Percentiles rank a stretch among this genome's conserved stretches.
Conservation (phyloP, 768 basidiomycete genomes). For the Amanita subjunquillea region DNA sequence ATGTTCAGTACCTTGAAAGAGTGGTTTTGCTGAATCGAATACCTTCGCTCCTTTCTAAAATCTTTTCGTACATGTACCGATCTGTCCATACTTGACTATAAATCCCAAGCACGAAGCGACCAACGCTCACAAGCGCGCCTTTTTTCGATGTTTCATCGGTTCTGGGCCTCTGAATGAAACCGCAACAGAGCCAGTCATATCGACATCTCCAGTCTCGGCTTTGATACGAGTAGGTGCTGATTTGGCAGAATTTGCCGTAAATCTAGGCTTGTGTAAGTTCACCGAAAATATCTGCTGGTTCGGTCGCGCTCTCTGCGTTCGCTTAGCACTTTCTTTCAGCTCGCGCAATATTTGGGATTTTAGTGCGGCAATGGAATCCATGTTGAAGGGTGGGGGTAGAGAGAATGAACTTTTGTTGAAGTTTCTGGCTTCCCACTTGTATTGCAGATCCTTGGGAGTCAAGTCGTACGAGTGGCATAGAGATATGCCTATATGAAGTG, state of each 20-base stretch:
- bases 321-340: conserved; percentile 21
- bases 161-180: conserved; percentile 29
- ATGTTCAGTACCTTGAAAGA: background rate
- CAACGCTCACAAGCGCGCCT: conserved; percentile 46
- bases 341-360: conserved; percentile 41
- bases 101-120: background rate
- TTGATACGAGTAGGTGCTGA: background rate
- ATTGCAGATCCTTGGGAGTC: conserved; percentile 41
- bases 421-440: conserved; percentile 59
- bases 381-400: conserved; percentile 27
- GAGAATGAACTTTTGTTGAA: conserved; percentile 22
- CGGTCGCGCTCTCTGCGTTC: conserved; percentile 18
- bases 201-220: background rate
- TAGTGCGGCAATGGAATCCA: conserved; percentile 39
- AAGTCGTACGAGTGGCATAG: conserved; percentile 58
- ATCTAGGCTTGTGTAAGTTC: conserved; percentile 24
- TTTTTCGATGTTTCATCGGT: conserved; percentile 23
- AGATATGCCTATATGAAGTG: conserved; percentile 37
- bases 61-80: conserved; percentile 93
- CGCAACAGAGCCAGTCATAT: conserved; percentile 2
- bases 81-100: conserved; percentile 26
- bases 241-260: conserved; percentile 15
- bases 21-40: conserved; percentile 4
- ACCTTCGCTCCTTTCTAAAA: conserved; percentile 79
- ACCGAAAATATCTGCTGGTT: conserved; percentile 14